A percentile compares a stretch with the other conserved stretches of the same genome.
phyloP scores from a whole-genome alignment of 2,329 filamentous ascomycete genomes.

The Exserohilum turcica region DNA sequence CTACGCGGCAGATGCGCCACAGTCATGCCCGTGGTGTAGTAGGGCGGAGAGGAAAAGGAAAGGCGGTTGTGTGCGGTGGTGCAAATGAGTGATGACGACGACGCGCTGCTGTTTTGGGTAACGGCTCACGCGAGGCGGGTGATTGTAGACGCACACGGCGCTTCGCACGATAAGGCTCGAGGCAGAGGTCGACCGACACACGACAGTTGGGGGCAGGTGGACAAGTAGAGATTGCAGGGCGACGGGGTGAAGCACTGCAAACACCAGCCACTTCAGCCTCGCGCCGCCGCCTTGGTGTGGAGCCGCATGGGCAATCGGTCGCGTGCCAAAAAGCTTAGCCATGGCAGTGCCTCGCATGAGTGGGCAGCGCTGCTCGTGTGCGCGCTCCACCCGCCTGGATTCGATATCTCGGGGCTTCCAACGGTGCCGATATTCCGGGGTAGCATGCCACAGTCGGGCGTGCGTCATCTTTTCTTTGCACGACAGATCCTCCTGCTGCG shows the following conservation, averaged over 20 bases:
- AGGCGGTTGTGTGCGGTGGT: background rate
- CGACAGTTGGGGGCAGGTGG: too few relatives aligned
- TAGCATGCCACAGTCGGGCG: background rate
- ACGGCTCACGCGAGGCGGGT: conserved; percentile 7
- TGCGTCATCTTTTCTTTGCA: conserved; percentile 9
- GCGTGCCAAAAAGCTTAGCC: conserved; percentile 20
- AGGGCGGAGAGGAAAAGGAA: too few relatives aligned
- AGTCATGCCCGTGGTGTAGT: too few relatives aligned
- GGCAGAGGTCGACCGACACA: too few relatives aligned
- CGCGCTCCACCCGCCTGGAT: conserved; percentile 7
- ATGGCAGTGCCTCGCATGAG: conserved; percentile 22
- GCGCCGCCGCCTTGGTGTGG: background rate
- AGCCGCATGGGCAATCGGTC: background rate
- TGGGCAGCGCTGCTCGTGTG: conserved; percentile 6
- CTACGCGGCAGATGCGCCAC: too few relatives aligned
- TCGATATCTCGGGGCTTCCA: background rate
- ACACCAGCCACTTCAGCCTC: background rate
- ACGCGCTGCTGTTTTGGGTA: conserved; percentile 13
- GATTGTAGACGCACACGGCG: too few relatives aligned
- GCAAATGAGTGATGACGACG: conserved; percentile 12
- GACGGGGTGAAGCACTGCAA: too few relatives aligned
- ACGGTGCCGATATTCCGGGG: conserved; percentile 3
- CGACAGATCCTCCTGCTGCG: background rate
- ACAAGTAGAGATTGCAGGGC: too few relatives aligned
- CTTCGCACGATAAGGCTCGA: too few relatives aligned